Conservation (phyloP, 2,329 filamentous ascomycete genomes). For the Rhexocercosporidium sp. region DNA sequence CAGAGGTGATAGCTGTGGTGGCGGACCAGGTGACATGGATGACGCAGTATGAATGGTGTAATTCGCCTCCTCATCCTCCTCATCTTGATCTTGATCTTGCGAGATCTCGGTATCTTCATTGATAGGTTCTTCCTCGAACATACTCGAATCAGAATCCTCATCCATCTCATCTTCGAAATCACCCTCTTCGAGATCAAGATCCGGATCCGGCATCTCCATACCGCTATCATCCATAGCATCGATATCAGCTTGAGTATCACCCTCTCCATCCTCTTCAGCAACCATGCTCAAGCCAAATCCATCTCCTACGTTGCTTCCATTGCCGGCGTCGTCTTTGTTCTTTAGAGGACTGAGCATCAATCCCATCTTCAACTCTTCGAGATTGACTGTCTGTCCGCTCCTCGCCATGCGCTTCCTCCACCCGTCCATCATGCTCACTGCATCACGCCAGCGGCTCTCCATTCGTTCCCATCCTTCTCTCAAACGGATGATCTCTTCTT, state of each 20-base stretch:
- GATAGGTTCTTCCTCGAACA: conserved; percentile 54
- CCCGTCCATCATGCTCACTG: conserved; percentile 86
- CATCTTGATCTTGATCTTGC: conserved; percentile 31
- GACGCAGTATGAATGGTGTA: conserved; percentile 34
- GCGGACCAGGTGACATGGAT: conserved; percentile 34
- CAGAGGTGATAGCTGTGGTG: conserved; percentile 52
- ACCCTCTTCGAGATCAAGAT: conserved; percentile 29
- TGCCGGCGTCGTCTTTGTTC: conserved; percentile 53
- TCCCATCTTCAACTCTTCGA: conserved; percentile 71
- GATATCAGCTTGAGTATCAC: conserved; percentile 43
- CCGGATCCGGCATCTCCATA: conserved; percentile 25
- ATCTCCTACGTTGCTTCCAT: conserved; percentile 38
- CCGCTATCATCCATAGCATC: conserved; percentile 42
- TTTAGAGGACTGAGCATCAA: conserved; percentile 66
- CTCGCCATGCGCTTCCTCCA: conserved; percentile 85
- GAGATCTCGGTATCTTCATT: conserved; percentile 36
- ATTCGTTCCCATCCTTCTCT: conserved; percentile 91
- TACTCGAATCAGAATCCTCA: conserved; percentile 44
- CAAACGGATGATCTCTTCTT: conserved; percentile 86
- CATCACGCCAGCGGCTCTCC: conserved; percentile 89
- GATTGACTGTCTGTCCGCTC: conserved; percentile 71
- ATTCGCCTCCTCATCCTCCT: conserved; percentile 35
- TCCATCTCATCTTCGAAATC: conserved; percentile 37
- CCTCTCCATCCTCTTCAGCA: conserved; percentile 36
- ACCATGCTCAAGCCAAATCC: conserved; percentile 17